Evolutionary conservation across 495 filamentous ascomycete genomes (phyloP).

Genomic region (Hypoxylon crocopeplum): DNA sequence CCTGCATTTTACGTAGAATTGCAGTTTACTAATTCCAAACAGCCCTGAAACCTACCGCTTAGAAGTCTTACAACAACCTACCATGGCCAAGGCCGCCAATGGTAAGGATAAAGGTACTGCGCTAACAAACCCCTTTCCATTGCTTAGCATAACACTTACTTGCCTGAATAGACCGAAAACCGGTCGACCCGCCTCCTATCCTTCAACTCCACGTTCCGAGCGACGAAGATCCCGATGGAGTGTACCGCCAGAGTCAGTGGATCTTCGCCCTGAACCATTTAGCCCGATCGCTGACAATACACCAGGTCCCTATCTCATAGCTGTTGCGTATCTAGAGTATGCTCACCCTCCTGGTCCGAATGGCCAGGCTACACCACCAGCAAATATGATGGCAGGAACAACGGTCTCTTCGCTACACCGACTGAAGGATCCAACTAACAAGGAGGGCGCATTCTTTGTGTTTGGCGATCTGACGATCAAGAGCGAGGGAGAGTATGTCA

Average conservation of each 20-base stretch:
- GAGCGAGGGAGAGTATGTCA: conserved; percentile 75
- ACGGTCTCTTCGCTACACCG: conserved; percentile 91
- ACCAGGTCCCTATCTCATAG: conserved; percentile 85
- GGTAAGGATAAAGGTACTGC: conserved; percentile 43
- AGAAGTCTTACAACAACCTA: conserved; percentile 42
- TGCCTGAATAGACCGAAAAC: conserved; percentile 76
- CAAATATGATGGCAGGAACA: conserved; percentile 67
- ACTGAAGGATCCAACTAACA: conserved; percentile 89
- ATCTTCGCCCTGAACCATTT: conserved; percentile 27
- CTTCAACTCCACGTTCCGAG: conserved; percentile 79
- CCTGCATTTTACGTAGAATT: not conserved
- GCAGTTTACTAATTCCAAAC: conserved; percentile 2
- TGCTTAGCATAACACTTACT: not conserved
- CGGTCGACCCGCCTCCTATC: conserved; percentile 94
- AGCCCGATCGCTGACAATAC: conserved; percentile 9
- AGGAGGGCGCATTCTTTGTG: conserved; percentile 96
- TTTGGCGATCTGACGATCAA: conserved; percentile 92
- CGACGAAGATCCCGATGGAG: conserved; percentile 76
- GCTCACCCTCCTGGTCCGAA: conserved; percentile 51
- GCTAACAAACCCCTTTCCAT: not conserved
- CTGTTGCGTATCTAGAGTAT: conserved; percentile 67
- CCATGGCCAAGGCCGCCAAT: conserved; percentile 43
- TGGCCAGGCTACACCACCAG: conserved; percentile 65
- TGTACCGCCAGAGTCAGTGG: conserved; percentile 67
- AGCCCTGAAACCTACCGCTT: conserved; percentile 37